Base-by-base conservation (phyloP, 768 basidiomycete species). In the Amanita muscaria region DNA sequence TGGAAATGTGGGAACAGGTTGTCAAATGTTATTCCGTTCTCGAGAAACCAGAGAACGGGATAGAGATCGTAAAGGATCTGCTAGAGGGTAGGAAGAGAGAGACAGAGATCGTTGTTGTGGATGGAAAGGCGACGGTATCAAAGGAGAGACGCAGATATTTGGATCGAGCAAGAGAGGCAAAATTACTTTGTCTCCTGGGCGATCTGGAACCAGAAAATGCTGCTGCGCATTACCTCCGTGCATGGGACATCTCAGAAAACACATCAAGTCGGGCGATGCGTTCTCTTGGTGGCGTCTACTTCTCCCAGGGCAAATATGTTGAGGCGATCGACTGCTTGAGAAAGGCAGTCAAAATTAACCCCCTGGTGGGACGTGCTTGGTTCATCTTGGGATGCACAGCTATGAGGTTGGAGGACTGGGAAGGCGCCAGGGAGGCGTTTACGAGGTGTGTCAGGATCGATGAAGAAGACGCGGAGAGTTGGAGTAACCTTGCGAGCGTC, bases 1-100 rank as follows among this genome's bases (percentile, higher is more conserved):
- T 97, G 49, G 92, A 98, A 65, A 91, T 97, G 91, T 99, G 93
- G 93, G 96, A 96, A 64, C 89, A 97, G 51, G 92, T 88, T 6
- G 90, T 91, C 33, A 72, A 75, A 50, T 98, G 94, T 63, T 88
- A 85, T 70, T 80, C 82, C 48, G 68, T 80, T 14, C 72, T 93
- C 65, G 92, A 94, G 51, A 68, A 76, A 51, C 76, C 74, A 8
- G 88, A 89, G 43, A 80, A 78, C 57, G 96, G 83, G 4, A 72
- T 90, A 48, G 60, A 67, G 2, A 77, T 99, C 59, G 89, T 98
- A 30, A 75, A 76, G 18, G 91, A 94, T 58, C 66, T 99, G 8
- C 65, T 98, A 21, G 83, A 83, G 49, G 94, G 92, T 0, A 69
- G 70, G 27, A 91, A 84, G 59, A 73, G 79, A n/a, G 93, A 97